Evolutionary conservation across 192 early-diverging fungal species (phyloP), one percentile per base, ranked within the genome.

Genomic region (Glomus cerebriforme): DNA sequence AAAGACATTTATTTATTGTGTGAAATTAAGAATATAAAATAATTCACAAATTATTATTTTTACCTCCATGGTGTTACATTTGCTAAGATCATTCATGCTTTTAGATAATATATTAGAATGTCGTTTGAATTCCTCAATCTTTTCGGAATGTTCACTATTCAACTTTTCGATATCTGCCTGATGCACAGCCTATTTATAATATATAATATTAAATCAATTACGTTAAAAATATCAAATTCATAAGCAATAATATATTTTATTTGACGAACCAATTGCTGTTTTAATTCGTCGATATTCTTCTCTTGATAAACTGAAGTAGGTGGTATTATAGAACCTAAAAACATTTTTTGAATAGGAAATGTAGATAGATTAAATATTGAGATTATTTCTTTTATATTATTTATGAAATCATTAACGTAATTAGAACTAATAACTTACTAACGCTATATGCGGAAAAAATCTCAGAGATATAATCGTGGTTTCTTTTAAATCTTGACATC

Each of bases 381-480:
- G 8, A 59, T 6, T 7, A 31, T 35, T 49, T 66, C 19, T 22
- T 24, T 54, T 7, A 45, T 26, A 32, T 59, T 31, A 13, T 35
- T n/a, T 75, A 65, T 2, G 35, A 39, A 10, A 66, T 10, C 12
- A 43, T 12, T 10, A 8, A 43, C 0, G 0, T 12, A 3, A 26
- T 68, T 59, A 34, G 15, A 13, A 26, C 58, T 24, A 27, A 22
- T 35, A 13, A 80, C 84, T 77, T 86, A 90, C 88, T 83, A 31
- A 83, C 80, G n/a, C 83, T 85, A 78, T 88, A 88, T 0, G 89
- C 88, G 15, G 90, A 89, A 71, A 91, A 91, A n/a, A 91, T 88
- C 45, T 91, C 90, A 13, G 88, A 86, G 47, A 91, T 74, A 62
- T 88, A 91, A 39, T 91, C 90, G 37, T 91, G 90, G 35, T 91